A percentile compares a stretch with the other conserved stretches of the same genome.
Conservation (phyloP, 495 filamentous ascomycete genomes). For the Polyplosphaeria fusca region DNA sequence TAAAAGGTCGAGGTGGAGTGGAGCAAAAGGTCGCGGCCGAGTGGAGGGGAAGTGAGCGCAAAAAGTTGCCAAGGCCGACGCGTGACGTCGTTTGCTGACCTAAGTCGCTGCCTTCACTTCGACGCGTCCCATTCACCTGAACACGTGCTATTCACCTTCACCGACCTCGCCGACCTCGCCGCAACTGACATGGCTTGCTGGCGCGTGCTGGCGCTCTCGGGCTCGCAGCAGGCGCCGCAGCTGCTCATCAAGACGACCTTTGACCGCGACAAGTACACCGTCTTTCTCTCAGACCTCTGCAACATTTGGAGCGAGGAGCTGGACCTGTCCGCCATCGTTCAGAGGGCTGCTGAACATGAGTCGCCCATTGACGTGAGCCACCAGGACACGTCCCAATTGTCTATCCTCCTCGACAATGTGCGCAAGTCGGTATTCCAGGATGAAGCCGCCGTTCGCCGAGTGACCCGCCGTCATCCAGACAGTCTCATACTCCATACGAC, state of each 20-base stretch:
- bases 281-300: slow-evolving; percentile 80
- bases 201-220: slow-evolving; percentile 27
- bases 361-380: slow-evolving; percentile 86
- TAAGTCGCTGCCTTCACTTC: background rate
- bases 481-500: slow-evolving; percentile 57
- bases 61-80: too few species aligned
- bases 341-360: slow-evolving; percentile 60
- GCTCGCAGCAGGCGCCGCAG: slow-evolving; percentile 19
- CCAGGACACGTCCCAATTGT: slow-evolving; percentile 61
- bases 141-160: background rate
- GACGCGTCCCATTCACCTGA: background rate
- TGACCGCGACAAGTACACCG: slow-evolving; percentile 57
- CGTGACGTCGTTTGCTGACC: too few species aligned
- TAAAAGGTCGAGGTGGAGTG: too few species aligned
- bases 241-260: slow-evolving; percentile 50
- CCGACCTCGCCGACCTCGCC: background rate
- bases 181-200: slow-evolving; percentile 22
- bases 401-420: slow-evolving; percentile 70
- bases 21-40: too few species aligned
- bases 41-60: too few species aligned
- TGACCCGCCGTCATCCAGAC: slow-evolving; percentile 35
- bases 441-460: slow-evolving; percentile 39
- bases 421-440: slow-evolving; percentile 55
- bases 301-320: slow-evolving; percentile 79
- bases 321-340: slow-evolving; percentile 58